Evolutionary conservation across 2,329 filamentous ascomycete genomes (phyloP).

Genomic region (Colletotrichum sp.): DNA sequence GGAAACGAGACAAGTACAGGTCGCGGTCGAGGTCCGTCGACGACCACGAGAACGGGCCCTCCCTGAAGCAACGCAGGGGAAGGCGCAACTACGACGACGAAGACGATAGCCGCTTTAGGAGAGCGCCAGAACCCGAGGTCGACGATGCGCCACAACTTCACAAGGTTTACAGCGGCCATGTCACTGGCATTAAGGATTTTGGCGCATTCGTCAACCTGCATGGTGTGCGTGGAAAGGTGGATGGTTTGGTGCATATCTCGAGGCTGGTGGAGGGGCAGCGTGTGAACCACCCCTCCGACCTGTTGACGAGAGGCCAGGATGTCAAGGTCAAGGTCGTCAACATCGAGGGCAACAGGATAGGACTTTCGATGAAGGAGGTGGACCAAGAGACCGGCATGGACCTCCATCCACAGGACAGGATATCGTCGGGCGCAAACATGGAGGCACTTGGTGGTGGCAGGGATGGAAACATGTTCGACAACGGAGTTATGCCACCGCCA

Average conservation of each 20-base stretch:
- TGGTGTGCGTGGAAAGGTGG: constrained; percentile 85
- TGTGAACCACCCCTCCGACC: constrained; percentile 89
- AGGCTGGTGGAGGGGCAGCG: constrained; percentile 84
- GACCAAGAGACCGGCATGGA: constrained; percentile 90
- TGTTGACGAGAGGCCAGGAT: constrained; percentile 78
- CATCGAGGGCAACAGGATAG: constrained; percentile 81
- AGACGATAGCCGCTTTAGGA: constrained; percentile 65
- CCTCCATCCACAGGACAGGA: constrained; percentile 75
- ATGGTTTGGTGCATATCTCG: constrained; percentile 93
- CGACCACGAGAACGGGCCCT: constrained; percentile 50
- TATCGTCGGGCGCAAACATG: constrained; percentile 91
- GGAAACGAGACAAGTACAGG: constrained; percentile 36
- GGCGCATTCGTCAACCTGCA: constrained; percentile 94
- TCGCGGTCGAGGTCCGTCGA: constrained; percentile 45
- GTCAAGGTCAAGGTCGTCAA: constrained; percentile 95
- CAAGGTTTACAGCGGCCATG: constrained; percentile 89
- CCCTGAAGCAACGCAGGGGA: constrained; percentile 31
- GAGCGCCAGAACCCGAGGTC: constrained; percentile 73
- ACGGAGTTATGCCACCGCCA: constrained; percentile 44
- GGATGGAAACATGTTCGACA: constrained; percentile 63
- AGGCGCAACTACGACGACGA: constrained; percentile 49
- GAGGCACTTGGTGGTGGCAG: constrained; percentile 74
- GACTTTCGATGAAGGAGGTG: constrained; percentile 96
- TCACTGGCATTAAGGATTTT: constrained; percentile 94
- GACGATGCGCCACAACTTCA: constrained; percentile 82